Evolutionary conservation across 805 yeast species (phyloP), one percentile per base, ranked within the genome.

Genomic region (Nakazawaea wyomingensis): DNA sequence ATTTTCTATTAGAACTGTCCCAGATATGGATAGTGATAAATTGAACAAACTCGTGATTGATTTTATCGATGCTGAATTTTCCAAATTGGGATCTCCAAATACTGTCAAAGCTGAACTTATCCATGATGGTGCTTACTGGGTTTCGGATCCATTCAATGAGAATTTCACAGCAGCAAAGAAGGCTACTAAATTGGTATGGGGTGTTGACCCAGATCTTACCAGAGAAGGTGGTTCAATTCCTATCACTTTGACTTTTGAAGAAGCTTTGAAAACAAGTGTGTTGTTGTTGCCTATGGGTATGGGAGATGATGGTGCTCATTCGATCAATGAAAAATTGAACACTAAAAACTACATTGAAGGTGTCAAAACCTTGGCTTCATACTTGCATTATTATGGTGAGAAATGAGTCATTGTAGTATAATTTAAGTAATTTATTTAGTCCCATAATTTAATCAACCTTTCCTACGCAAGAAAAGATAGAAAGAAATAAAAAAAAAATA

Each of bases 151-250:
- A 45, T 80, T 81, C 70, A 91, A 91, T 64, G 90, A 85, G 51
- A 78, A 87, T 37, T 93, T 91, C 73, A 79, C 88, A 33, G 98
- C 99, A 45, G 99, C 98, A 33, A 77, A 85, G 42, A 79, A 82
- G 62, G 99, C 99, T 45, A 93, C 99, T 34, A 82, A 89, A 64
- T 81, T 82, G 41, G 99, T 93, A 26, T 93, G 96, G 90, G 83
- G 86, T 51, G 79, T 91, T 37, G 95, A 87, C 50, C 99, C 99
- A 28, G 99, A 93, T 66, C 78, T 87, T 61, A 95, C 98, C 32
- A 82, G 99, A 71, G 99, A 93, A 70, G 99, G 99, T 57, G 99
- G 99, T 30, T 90, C 97, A 4, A 93, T 93, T 59, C 99, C 99
- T 51, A 90, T 93, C 62, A 91, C 99, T 18, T 67, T 93, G 53